phyloP scores from a whole-genome alignment of 495 filamentous ascomycete species.

The Xylaria sp. region DNA sequence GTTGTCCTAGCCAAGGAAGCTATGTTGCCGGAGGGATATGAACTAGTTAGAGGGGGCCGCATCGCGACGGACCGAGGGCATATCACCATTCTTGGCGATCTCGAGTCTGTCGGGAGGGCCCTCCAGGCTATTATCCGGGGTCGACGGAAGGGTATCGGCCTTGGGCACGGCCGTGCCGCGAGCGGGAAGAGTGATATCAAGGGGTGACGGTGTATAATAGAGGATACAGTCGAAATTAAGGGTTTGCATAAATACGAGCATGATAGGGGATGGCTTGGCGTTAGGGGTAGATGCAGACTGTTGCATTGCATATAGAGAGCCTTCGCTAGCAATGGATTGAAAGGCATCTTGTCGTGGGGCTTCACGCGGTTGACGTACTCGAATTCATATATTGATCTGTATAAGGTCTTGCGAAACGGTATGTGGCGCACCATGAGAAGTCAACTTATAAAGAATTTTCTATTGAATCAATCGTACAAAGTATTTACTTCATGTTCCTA shows the following conservation, averaged over 20 bases:
- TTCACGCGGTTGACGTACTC: background rate
- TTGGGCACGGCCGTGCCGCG: conserved; percentile 44
- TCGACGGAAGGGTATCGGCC: conserved; percentile 73
- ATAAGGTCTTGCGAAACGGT: background rate
- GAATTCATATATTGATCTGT: background rate
- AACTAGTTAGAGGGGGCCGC: conserved; percentile 69
- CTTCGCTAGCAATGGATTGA: background rate
- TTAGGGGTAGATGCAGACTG: background rate
- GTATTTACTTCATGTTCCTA: background rate
- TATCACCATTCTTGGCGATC: conserved; percentile 83
- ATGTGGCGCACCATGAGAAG: background rate
- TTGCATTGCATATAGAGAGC: background rate
- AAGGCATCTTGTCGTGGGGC: background rate
- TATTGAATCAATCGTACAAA: background rate
- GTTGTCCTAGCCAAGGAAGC: conserved; percentile 86
- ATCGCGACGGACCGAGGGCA: conserved; percentile 85
- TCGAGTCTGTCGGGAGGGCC: conserved; percentile 80
- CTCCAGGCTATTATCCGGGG: conserved; percentile 70
- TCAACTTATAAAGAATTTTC: background rate
- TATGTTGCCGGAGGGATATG: conserved; percentile 85
- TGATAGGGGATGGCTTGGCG: background rate
- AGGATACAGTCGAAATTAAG: background rate
- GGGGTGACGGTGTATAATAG: background rate
- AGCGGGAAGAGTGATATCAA: background rate
- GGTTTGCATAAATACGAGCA: background rate